Conservation (phyloP, 192 early-diverging fungal species). For the Neocallimastix lanati region DNA sequence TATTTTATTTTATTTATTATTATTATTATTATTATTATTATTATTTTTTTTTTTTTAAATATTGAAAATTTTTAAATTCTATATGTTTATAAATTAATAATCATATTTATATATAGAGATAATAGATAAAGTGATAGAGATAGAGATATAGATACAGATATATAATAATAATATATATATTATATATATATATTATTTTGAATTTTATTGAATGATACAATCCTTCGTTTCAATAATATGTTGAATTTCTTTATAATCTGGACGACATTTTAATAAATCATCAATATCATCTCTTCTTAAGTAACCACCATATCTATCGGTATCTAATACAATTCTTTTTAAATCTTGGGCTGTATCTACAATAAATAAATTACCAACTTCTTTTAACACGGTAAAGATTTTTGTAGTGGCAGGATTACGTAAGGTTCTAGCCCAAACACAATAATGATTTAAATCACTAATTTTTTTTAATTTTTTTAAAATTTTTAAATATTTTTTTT, state of each 20-base stretch:
- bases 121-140: no score
- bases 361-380: slow-evolving; percentile 63
- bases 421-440: slow-evolving; percentile 44
- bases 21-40: no score
- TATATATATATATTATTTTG: no score
- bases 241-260: slow-evolving; percentile 61
- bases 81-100: no score
- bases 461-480: no score
- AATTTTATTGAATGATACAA: slow-evolving; percentile 23
- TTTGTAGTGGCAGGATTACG: slow-evolving; percentile 43
- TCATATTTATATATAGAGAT: no score
- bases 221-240: slow-evolving; percentile 35
- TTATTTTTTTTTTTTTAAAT: no score
- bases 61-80: no score
- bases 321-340: slow-evolving; percentile 56
- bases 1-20: no score
- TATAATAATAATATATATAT: no score
- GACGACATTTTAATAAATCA: slow-evolving; percentile 55
- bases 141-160: no score
- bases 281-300: slow-evolving; percentile 63
- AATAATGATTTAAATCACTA: slow-evolving; percentile 66
- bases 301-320: slow-evolving; percentile 50
- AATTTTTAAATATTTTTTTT: no score
- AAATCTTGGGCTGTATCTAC: slow-evolving; percentile 52
- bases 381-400: slow-evolving; percentile 59